Evolutionary conservation across 169 alveolate genomes (phyloP), one percentile per base, ranked within the genome.

Genomic region (Plasmodium inui): DNA sequence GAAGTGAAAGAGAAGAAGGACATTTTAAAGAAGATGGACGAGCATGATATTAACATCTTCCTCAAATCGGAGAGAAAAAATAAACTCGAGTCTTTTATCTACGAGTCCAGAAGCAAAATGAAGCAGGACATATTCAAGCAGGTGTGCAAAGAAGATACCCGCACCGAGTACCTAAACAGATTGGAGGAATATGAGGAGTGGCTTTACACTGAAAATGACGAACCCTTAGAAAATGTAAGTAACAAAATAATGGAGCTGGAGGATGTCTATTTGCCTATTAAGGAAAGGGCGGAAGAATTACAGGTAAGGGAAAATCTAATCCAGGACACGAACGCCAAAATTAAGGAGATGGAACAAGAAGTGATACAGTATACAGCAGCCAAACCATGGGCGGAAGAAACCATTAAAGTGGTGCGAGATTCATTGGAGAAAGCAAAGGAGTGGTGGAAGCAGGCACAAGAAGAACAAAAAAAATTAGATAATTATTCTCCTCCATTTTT

Each of bases 281-380:
- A 91, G 74, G 95, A 91, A 82, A 91, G 95, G 71, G 95, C 95
- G n/a, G 78, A 91, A 17, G 95, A 91, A 91, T 70, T 71, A 71
- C 81, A 91, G 41, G 79, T 67, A 1, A 80, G 95, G 44, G 92
- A 50, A 44, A 72, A 41, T 55, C 32, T 71, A 71, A 91, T 91
- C 74, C 71, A 82, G 28, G 34, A 91, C 73, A 91, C 92, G n/a
- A 82, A 91, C 72, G 28, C 28, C 19, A 46, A 82, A 81, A 81
- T 91, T 32, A 71, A 67, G 83, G 92, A 80, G 71, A 81, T 72
- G 80, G 32, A 71, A 50, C 86, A 91, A 81, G 71, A 91, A 91
- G 39, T 91, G 55, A 32, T 44, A 10, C 85, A 72, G 1, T 37
- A 39, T 67, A 46, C 50, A 50, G 82, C 71, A 50, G 83, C 72